A percentile compares a stretch with the other conserved stretches of the same genome.
Conservation (phyloP, 768 basidiomycete genomes). For the Trametes villosa region DNA sequence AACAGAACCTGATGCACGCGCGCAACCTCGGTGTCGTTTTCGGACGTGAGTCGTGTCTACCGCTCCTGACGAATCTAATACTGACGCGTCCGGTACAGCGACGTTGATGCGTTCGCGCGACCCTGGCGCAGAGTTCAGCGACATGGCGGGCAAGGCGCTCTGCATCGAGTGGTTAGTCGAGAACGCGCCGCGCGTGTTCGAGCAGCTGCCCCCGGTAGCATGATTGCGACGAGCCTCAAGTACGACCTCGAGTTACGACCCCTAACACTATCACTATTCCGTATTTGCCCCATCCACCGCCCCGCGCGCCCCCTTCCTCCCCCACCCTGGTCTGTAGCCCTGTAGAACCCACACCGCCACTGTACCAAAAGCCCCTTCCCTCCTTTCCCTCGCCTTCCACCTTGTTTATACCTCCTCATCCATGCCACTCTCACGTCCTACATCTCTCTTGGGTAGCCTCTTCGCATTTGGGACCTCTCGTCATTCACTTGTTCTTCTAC, state of each 20-base stretch:
- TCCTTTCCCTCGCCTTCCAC: conserved; percentile 22
- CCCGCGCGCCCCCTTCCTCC: neutral
- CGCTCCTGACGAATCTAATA: neutral
- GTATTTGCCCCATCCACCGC: conserved; percentile 16
- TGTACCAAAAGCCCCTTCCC: conserved; percentile 30
- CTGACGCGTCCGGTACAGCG: conserved; percentile 51
- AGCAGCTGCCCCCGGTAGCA: conserved; percentile 14
- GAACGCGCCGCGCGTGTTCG: conserved; percentile 67
- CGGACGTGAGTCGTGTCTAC: conserved; percentile 73
- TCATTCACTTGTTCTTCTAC: neutral
- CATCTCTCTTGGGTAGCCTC: neutral
- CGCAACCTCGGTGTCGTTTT: conserved; percentile 97
- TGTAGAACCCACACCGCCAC: conserved; percentile 30
- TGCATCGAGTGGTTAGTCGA: conserved; percentile 95
- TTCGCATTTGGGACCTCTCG: neutral
- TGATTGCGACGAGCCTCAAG: neutral
- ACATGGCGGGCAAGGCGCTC: conserved; percentile 96
- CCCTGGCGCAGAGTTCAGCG: conserved; percentile 87
- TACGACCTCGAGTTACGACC: neutral
- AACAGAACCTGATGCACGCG: conserved; percentile 90
- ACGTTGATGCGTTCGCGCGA: conserved; percentile 92
- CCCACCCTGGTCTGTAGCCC: conserved; percentile 19
- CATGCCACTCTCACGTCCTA: neutral
- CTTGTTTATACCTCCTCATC: conserved; percentile 18
- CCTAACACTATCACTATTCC: conserved; percentile 20